phyloP scores from a whole-genome alignment of 2,329 filamentous ascomycete species.

The Aaosphaeria pasadenensis region DNA sequence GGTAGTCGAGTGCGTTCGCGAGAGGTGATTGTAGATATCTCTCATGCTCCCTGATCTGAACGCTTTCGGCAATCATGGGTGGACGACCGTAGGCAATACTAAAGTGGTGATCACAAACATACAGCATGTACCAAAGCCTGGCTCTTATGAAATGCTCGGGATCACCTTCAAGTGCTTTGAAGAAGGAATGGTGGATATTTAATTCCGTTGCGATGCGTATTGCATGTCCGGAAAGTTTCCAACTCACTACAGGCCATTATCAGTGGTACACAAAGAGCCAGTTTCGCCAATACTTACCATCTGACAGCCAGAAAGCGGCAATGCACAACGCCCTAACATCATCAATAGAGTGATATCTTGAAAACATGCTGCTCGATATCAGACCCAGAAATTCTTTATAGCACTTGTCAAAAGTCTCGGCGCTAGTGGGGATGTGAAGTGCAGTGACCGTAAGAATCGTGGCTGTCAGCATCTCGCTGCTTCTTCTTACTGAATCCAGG shows the following conservation, averaged over 20 bases:
- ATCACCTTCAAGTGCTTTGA: conserved; percentile 32
- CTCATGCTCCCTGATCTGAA: conserved; percentile 37
- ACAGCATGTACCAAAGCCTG: conserved; percentile 40
- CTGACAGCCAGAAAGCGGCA: conserved; percentile 40
- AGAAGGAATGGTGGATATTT: conserved; percentile 38
- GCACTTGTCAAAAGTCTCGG: conserved; percentile 28
- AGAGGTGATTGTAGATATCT: conserved; percentile 25
- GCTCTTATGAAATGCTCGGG: conserved; percentile 35
- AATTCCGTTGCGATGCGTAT: conserved; percentile 41
- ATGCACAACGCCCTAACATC: conserved; percentile 39
- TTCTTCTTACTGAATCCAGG: conserved; percentile 24
- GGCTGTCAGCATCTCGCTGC: conserved; percentile 30
- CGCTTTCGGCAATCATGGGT: conserved; percentile 38
- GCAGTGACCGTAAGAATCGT: conserved; percentile 28
- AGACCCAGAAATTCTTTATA: conserved; percentile 32
- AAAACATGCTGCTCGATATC: conserved; percentile 31
- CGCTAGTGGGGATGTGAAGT: conserved; percentile 24
- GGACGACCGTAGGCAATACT: conserved; percentile 41
- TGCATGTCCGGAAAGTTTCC: conserved; percentile 39
- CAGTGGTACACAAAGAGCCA: too few species aligned
- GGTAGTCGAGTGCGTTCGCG: conserved; percentile 26
- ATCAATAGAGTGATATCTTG: conserved; percentile 36
- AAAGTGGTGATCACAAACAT: conserved; percentile 41
- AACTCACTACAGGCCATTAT: conserved; percentile 21
- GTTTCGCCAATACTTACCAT: conserved; percentile 3